Conservation (phyloP, 805 yeast genomes). For the Ogataea pini region DNA sequence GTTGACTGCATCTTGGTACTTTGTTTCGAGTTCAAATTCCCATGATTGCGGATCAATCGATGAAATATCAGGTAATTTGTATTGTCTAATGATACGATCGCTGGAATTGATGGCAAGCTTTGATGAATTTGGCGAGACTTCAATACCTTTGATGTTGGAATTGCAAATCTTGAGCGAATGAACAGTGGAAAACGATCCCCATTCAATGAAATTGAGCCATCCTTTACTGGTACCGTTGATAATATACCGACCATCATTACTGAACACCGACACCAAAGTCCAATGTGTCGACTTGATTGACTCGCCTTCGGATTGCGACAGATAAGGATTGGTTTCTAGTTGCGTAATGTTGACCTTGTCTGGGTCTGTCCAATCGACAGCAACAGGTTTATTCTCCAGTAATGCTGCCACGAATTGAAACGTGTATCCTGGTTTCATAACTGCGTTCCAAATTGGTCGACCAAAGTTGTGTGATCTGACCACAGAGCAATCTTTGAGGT, state of each 20-base stretch:
- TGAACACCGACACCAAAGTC: constrained; percentile 53
- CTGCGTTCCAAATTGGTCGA: constrained; percentile 73
- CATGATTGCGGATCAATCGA: constrained; percentile 15
- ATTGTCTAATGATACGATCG: constrained; percentile 72
- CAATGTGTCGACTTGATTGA: constrained; percentile 31
- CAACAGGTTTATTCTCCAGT: constrained; percentile 60
- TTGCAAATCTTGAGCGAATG: constrained; percentile 54
- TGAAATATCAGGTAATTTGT: constrained; percentile 39
- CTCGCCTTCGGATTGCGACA: constrained; percentile 8
- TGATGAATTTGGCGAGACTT: constrained; percentile 57
- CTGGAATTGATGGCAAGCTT: constrained; percentile 75
- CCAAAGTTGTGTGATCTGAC: constrained; percentile 53
- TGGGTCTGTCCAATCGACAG: constrained; percentile 42
- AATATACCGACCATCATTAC: constrained; percentile 54
- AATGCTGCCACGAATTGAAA: constrained; percentile 60
- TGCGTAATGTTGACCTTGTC: constrained; percentile 15
- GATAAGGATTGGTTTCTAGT: constrained; percentile 23
- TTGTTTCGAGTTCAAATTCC: constrained; percentile 67
- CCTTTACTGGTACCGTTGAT: constrained; percentile 84
- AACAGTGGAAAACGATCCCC: constrained; percentile 36
- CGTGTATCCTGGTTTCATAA: constrained; percentile 50
- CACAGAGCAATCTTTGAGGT: constrained; percentile 47
- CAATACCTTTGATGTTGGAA: constrained; percentile 69
- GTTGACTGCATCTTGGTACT: constrained; percentile 88
- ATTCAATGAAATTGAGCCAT: constrained; percentile 54